Base-by-base conservation (phyloP, 345 rosid genomes). In the Eutrema yunnanense region DNA sequence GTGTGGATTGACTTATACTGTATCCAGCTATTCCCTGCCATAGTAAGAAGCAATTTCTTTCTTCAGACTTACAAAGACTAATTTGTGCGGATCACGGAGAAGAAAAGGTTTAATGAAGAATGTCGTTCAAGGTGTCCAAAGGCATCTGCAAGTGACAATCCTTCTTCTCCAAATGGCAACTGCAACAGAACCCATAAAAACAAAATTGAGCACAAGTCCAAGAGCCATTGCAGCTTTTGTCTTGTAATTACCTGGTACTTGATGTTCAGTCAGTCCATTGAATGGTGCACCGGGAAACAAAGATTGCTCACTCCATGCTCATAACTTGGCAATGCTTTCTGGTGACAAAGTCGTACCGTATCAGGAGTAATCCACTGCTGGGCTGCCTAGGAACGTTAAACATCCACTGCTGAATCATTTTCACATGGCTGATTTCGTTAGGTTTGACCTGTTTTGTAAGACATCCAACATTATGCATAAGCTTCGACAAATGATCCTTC, bases 1-100 rank as follows among this genome's bases (percentile, higher is more conserved):
- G 82, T 30, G 97, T 95, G 37, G 99, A 92, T 76, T 90, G 99
- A 74, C 96, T 87, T 74, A 95, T 88, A 41, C 97, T 91, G 87
- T 95, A 95, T 72, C 89, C 99, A 4, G 97, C 82, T 74, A 95
- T 83, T 38, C 90, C 79, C 99, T 95, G 94, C 61, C 38, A 49
- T 42, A 71, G 7, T 41, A 76, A 56, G 14, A 58, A 51, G 26
- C 63, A 62, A 13, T 6, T 48, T 33, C 2, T 40, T 34, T 51
- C 48, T 38, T 51, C 37, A 59, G 48, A 60, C 64, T 30, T 43
- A 22, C 52, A 48, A 26, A 53, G 48, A 48, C 52, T n/a, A 43
- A 53, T 12, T 14, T 22, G 10, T 19, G 52, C 37, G 1, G 42
- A 51, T 51, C 43, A 32, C 44, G 14, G 43, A 71, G 67, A 50